Evolutionary conservation across 1,284 basidiomycete genomes (phyloP).

Genomic region (Pterulicium gracile): DNA sequence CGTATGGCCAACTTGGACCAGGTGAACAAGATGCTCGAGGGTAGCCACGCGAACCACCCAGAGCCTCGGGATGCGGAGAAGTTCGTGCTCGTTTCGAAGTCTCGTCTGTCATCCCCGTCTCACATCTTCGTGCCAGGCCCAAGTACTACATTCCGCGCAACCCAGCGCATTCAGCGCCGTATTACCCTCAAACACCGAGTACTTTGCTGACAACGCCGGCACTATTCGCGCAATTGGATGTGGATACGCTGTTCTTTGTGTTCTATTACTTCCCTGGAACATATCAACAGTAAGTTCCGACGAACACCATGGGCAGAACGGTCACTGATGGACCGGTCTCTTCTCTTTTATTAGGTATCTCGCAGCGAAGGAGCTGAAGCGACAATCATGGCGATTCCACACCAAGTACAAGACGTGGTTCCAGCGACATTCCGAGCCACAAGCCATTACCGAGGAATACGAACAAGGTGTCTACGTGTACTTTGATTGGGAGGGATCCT

Average conservation of each 20-base stretch:
- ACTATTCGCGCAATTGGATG: constrained; percentile 88
- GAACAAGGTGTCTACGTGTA: constrained; percentile 98
- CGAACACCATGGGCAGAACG: constrained; percentile 6
- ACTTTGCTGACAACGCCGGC: constrained; percentile 77
- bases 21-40: constrained; percentile 87
- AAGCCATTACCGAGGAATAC: constrained; percentile 98
- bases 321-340: too few relatives aligned
- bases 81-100: constrained; percentile 32
- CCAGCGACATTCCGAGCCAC: constrained; percentile 97
- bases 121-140: constrained; percentile 51
- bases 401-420: constrained; percentile 99
- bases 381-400: constrained; percentile 98
- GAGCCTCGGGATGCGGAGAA: constrained; percentile 93
- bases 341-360: constrained; percentile 54
- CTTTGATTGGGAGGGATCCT: constrained; percentile 95
- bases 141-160: constrained; percentile 96
- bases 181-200: constrained; percentile 89
- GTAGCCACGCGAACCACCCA: constrained; percentile 80
- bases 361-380: constrained; percentile 94
- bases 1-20: constrained; percentile 81
- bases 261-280: constrained; percentile 98
- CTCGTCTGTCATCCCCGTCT: constrained; percentile 7
- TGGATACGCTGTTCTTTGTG: constrained; percentile 97
- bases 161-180: constrained; percentile 84
- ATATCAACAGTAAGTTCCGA: constrained; percentile 77